Percentiles rank a stretch among this genome's conserved stretches.
These are phyloP conservation scores for Lentinula edodes DNA, from an alignment of 768 basidiomycete species.

Conservation along the genomic window DNA sequence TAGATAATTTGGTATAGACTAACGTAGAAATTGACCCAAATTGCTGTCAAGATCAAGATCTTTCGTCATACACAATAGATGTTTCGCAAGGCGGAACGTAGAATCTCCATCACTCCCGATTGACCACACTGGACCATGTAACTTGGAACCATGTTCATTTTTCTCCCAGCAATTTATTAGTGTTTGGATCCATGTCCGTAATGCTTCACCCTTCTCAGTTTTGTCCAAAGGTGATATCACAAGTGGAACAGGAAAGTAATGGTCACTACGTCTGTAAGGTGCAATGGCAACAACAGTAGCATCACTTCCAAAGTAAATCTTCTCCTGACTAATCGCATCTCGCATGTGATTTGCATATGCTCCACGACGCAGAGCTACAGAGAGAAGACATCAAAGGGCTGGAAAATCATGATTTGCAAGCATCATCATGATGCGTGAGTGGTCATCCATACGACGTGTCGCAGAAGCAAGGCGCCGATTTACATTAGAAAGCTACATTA, in stretches of 20 bases:
- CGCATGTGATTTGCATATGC: background rate
- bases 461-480: background rate
- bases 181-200: background rate
- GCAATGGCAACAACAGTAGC: constrained; percentile 22
- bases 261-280: constrained; percentile 13
- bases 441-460: constrained; percentile 2
- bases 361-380: background rate
- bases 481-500: background rate
- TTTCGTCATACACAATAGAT: constrained; percentile 12
- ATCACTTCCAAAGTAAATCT: constrained; percentile 18
- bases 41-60: constrained; percentile 6
- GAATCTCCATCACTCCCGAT: constrained; percentile 25
- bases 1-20: too few relatives aligned
- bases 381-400: constrained; percentile 5
- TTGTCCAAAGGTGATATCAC: background rate
- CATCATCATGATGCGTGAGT: constrained; percentile 10
- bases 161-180: constrained; percentile 4
- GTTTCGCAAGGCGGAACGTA: constrained; percentile 17
- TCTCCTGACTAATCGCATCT: background rate
- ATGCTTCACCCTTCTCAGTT: background rate
- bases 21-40: background rate
- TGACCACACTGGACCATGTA: constrained; percentile 17
- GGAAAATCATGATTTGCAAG: constrained; percentile 10
- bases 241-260: constrained; percentile 14
- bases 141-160: constrained; percentile 13